Evolutionary conservation across 1,139 yeast species (phyloP), one percentile per base, ranked within the genome.

Genomic region (Pichia sp.): DNA sequence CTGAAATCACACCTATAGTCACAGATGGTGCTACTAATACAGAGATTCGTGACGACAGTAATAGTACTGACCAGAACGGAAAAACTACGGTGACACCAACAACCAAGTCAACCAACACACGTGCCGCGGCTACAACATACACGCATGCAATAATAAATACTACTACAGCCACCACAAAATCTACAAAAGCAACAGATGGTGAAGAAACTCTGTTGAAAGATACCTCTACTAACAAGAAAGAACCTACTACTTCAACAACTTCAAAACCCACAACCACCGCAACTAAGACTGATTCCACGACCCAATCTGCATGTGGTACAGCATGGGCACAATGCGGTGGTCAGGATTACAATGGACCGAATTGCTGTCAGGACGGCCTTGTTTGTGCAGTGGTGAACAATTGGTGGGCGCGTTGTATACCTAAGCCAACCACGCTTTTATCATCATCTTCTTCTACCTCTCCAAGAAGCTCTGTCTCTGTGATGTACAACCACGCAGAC

Each of bases 291-390:
- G 18, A 38, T 14, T 33, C 30, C 14, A 8, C 37, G 3, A 15
- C 41, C 9, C 24, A 40, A 3, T 28, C 31, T 12, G 25, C 35
- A n/a, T 50, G 58, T 40, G 55, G 52, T 20, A 36, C 56, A 2
- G 50, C 49, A 4, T 56, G 59, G 49, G 56, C 43, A 9, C 61
- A 59, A 41, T 60, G 64, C 48, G 65, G 65, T 30, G 64, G 64
- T 24, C 31, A 25, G 1, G 56, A 44, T 25, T 58, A 43, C 32
- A 38, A 47, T 2, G 63, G 64, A 10, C 51, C 46, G 3, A 50
- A 55, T 6, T 55, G 61, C 36, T 61, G 65, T 41, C 54, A 48
- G 36, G 36, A 30, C 5, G 60, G 59, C 9, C 44, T 45, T 35
- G 35, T 43, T 15, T 61, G 64, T 44, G 47, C 43, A 4, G 42